Evolutionary conservation across 495 filamentous ascomycete species (phyloP).

Genomic region (Penicillium psychrofluorescens): DNA sequence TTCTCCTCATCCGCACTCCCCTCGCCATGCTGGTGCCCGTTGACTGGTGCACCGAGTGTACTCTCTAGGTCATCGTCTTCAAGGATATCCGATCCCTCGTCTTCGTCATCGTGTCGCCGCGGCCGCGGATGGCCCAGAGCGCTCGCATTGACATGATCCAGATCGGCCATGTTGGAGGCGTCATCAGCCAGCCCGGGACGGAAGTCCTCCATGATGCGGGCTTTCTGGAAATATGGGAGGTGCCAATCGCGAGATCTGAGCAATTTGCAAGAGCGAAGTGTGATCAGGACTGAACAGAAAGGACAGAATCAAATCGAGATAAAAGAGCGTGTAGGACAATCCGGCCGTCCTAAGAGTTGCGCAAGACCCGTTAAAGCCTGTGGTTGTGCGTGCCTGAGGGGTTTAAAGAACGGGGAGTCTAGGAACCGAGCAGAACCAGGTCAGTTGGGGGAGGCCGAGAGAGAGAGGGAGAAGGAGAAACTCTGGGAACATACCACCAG

Average conservation of each 20-base stretch:
- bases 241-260: not conserved
- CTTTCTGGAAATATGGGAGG: too few relatives aligned
- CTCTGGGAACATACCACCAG: conserved; percentile 4
- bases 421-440: not conserved
- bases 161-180: conserved; percentile 58
- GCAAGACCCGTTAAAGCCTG: conserved; percentile 4
- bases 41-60: conserved; percentile 75
- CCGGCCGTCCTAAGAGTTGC: conserved; percentile 15
- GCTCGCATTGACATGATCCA: conserved; percentile 67
- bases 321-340: conserved; percentile 28
- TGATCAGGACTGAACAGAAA: not conserved
- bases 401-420: conserved; percentile 13
- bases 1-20: conserved; percentile 74
- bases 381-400: conserved; percentile 17
- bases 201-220: conserved; percentile 54
- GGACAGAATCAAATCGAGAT: conserved; percentile 2
- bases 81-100: conserved; percentile 75
- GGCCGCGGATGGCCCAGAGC: conserved; percentile 53
- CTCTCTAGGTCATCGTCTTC: conserved; percentile 93
- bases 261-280: conserved; percentile 6
- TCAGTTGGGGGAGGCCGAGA: conserved; percentile 1
- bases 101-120: conserved; percentile 74
- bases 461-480: not conserved
- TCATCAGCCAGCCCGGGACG: conserved; percentile 48
- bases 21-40: conserved; percentile 58